Conservation (phyloP, 805 yeast species). For the Kazachstania viticola region DNA sequence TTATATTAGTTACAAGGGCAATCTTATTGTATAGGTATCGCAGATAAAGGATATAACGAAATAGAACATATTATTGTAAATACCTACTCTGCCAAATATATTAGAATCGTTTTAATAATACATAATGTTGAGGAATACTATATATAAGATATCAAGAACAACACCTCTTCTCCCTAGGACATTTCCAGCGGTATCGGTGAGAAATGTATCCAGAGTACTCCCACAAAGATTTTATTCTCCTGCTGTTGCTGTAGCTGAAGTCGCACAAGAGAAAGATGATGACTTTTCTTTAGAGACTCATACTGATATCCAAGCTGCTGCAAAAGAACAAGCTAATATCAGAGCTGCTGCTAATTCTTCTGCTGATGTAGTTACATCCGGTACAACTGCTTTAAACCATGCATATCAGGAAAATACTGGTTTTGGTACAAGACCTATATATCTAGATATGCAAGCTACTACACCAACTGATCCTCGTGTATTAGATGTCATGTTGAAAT, state of each 20-base stretch:
- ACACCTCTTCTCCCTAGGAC: too few species aligned
- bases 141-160: too few species aligned
- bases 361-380: slow-evolving; percentile 15
- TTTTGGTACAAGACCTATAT: slow-evolving; percentile 78
- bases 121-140: too few species aligned
- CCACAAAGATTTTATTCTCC: too few species aligned
- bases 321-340: slow-evolving; percentile 20
- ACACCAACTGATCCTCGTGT: slow-evolving; percentile 98
- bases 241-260: slow-evolving; percentile 16
- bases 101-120: too few species aligned
- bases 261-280: slow-evolving; percentile 17
- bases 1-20: too few species aligned
- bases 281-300: slow-evolving; percentile 22
- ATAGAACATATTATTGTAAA: too few species aligned
- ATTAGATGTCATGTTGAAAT: slow-evolving; percentile 73
- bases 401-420: slow-evolving; percentile 31
- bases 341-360: slow-evolving; percentile 13
- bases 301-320: slow-evolving; percentile 25
- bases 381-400: slow-evolving; percentile 25
- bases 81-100: too few species aligned
- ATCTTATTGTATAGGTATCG: too few species aligned
- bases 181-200: too few species aligned
- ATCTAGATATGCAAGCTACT: slow-evolving; percentile 95
- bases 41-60: too few species aligned
- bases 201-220: too few species aligned